A percentile compares a stretch with the other conserved stretches of the same genome.
Conservation (phyloP, 495 filamentous ascomycete species). For the Emericellopsis terricola region DNA sequence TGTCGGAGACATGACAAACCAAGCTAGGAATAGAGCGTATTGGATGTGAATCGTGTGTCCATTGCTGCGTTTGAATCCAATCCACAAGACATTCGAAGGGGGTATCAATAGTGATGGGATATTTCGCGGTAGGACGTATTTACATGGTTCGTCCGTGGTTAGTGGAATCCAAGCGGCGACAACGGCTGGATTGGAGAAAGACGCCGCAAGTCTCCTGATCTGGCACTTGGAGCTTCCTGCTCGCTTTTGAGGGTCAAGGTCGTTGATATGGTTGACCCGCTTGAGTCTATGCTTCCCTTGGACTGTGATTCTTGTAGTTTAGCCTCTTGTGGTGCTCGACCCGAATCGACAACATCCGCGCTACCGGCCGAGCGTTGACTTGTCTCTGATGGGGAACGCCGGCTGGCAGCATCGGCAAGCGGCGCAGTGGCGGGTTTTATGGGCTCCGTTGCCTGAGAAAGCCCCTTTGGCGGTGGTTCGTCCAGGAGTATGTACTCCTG, state of each 20-base stretch:
- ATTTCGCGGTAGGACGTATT: too few relatives aligned
- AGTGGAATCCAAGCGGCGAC: conserved; percentile 45
- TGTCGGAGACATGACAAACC: too few relatives aligned
- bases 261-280: conserved; percentile 16
- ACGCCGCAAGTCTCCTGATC: conserved; percentile 23
- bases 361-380: too few relatives aligned
- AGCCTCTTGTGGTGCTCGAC: background rate
- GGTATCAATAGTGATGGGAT: too few relatives aligned
- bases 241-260: conserved; percentile 24
- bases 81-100: too few relatives aligned
- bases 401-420: conserved; percentile 33
- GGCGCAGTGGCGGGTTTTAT: too few relatives aligned
- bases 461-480: conserved; percentile 20
- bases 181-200: conserved; percentile 58
- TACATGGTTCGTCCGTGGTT: too few relatives aligned
- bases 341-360: conserved; percentile 2
- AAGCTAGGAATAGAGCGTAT: too few relatives aligned
- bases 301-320: conserved; percentile 6
- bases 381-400: conserved; percentile 14
- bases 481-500: conserved; percentile 52
- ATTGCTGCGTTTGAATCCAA: too few relatives aligned
- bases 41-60: too few relatives aligned
- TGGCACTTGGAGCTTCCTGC: conserved; percentile 12
- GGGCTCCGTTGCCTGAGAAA: conserved; percentile 2
- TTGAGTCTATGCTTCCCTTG: conserved; percentile 13